Evolutionary conservation across 2,329 filamentous ascomycete species (phyloP).

Genomic region (Mycocentrospora acerina): DNA sequence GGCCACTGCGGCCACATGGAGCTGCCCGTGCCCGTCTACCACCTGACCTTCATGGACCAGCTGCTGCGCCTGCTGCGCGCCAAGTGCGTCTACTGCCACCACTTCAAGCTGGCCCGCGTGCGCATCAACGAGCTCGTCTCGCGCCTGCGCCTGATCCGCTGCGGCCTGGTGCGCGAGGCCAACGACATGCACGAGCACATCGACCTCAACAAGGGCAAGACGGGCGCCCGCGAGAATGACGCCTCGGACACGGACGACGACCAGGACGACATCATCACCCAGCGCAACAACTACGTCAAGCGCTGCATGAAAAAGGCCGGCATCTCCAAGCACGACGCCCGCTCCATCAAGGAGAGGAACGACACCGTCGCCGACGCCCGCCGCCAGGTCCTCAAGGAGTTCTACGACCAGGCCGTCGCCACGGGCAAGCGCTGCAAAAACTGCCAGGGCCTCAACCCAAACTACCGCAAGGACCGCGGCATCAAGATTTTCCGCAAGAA

Average conservation of each 20-base stretch:
- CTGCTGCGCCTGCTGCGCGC: slow-evolving; percentile 80
- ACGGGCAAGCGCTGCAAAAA: slow-evolving; percentile 66
- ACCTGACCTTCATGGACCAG: slow-evolving; percentile 96
- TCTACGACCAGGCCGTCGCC: slow-evolving; percentile 71
- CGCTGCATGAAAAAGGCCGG: slow-evolving; percentile 65
- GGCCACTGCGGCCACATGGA: slow-evolving; percentile 96
- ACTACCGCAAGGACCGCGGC: slow-evolving; percentile 84
- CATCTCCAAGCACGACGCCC: slow-evolving; percentile 45
- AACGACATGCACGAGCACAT: slow-evolving; percentile 51
- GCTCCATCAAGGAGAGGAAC: slow-evolving; percentile 66
- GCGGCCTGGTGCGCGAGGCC: slow-evolving; percentile 75
- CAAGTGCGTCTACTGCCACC: slow-evolving; percentile 88
- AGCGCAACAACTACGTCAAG: slow-evolving; percentile 69
- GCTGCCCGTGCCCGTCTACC: slow-evolving; percentile 88
- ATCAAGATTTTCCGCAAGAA: slow-evolving; percentile 92
- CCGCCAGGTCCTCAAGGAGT: slow-evolving; percentile 74
- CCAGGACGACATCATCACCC: slow-evolving; percentile 57
- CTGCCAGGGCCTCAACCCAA: slow-evolving; percentile 60
- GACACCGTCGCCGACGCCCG: slow-evolving; percentile 80
- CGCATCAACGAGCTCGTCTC: slow-evolving; percentile 78
- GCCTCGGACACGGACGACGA: slow-evolving; percentile 65
- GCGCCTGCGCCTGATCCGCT: slow-evolving; percentile 81
- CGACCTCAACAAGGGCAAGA: slow-evolving; percentile 42
- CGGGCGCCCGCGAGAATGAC: slow-evolving; percentile 42
- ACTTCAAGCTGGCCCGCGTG: slow-evolving; percentile 75